These are phyloP conservation scores for Colletotrichum costaricense DNA, from an alignment of 2,329 filamentous ascomycete species.

Conservation along the genomic window DNA sequence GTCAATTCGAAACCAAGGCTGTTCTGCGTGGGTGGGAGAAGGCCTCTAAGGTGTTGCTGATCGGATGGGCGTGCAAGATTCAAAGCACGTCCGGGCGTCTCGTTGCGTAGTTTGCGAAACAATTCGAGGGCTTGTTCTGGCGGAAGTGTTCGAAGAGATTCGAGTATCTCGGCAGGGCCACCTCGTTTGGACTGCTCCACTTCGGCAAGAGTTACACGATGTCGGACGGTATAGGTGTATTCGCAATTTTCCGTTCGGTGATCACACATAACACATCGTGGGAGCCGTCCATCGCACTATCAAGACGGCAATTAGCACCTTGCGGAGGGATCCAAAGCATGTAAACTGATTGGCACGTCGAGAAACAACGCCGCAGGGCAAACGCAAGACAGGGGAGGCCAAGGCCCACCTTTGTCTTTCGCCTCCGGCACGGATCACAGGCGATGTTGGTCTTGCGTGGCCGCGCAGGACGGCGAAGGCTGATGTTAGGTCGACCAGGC, in stretches of 20 bases:
- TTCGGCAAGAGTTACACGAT: constrained; percentile 11
- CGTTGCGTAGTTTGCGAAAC: not conserved
- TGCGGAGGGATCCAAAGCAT: not conserved
- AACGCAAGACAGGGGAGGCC: not conserved
- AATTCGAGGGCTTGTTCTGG: not conserved
- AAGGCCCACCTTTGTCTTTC: constrained; percentile 17
- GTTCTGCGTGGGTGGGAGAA: constrained; percentile 18
- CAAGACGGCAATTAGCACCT: not conserved
- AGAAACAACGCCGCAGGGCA: too few species aligned
- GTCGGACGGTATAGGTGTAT: constrained; percentile 23
- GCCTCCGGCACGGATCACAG: constrained; percentile 24
- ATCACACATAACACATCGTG: constrained; percentile 23
- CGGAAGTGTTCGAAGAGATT: constrained; percentile 13
- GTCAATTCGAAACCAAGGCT: constrained; percentile 15
- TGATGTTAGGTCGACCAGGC: not conserved
- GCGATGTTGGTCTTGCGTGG: constrained; percentile 15
- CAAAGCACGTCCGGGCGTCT: not conserved
- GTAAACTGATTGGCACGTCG: not conserved
- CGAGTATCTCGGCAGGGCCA: constrained; percentile 6
- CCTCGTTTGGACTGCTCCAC: not conserved
- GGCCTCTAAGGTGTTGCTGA: not conserved
- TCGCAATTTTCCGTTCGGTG: constrained; percentile 2
- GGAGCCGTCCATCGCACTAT: constrained; percentile 20
- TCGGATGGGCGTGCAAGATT: not conserved
- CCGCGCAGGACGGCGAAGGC: not conserved